A percentile compares a stretch with the other conserved stretches of the same genome.
Evolutionary conservation across 2,329 filamentous ascomycete species (phyloP).

Genomic region (Colletotrichum spinosum): DNA sequence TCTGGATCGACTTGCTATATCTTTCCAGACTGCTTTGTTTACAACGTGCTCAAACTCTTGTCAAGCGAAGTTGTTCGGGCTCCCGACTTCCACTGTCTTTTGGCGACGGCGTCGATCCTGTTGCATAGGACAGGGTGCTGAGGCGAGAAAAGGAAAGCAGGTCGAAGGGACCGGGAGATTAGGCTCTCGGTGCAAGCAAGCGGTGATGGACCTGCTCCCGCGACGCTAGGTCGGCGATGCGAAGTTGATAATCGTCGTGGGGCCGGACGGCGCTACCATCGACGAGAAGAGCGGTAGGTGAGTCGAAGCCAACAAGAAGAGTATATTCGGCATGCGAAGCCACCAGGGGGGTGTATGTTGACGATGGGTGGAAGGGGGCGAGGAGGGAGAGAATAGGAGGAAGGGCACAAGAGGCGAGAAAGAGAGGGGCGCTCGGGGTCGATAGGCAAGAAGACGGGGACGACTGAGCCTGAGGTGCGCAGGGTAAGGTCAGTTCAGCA

Average conservation of each 20-base stretch:
- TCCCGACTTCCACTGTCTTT: neutral
- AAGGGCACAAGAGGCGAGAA: constrained; percentile 19
- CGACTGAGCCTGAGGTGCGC: constrained; percentile 19
- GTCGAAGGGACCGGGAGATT: constrained; percentile 1
- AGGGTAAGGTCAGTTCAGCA: neutral
- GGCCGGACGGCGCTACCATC: constrained; percentile 34
- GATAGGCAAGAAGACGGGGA: neutral
- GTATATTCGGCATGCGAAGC: constrained; percentile 31
- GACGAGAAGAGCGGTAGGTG: constrained; percentile 31
- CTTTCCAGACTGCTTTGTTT: too few relatives aligned
- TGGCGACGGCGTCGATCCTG: constrained; percentile 35
- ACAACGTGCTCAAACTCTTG: too few relatives aligned
- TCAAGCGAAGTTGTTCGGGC: neutral
- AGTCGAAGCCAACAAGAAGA: constrained; percentile 24
- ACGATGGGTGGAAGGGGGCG: constrained; percentile 28
- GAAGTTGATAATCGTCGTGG: constrained; percentile 37
- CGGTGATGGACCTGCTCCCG: constrained; percentile 19
- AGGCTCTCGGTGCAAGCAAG: constrained; percentile 2
- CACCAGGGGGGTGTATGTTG: constrained; percentile 26
- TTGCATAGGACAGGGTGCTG: constrained; percentile 10
- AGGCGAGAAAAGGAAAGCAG: neutral
- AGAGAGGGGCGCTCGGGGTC: constrained; percentile 25
- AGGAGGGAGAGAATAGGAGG: neutral
- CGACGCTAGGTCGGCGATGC: constrained; percentile 35
- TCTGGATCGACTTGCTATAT: too few relatives aligned